Evolutionary conservation across 805 yeast species (phyloP).

Genomic region (Naumovozyma dairenensis): DNA sequence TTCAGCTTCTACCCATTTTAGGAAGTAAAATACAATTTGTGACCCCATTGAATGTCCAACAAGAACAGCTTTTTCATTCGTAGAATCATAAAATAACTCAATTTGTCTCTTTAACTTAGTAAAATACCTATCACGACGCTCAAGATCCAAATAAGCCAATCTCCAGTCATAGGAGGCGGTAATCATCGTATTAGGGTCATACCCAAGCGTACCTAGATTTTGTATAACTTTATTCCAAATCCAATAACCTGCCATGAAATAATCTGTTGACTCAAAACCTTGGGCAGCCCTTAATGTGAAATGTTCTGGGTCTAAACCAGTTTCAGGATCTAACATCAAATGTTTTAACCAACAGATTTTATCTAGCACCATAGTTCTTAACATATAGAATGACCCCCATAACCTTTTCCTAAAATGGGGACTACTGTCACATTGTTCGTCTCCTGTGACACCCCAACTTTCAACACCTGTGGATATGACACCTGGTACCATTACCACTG

Average conservation of each 20-base stretch:
- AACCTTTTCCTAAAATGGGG: slow-evolving; percentile 81
- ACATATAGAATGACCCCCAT: slow-evolving; percentile 97
- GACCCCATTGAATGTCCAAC: slow-evolving; percentile 96
- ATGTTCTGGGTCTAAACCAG: slow-evolving; percentile 87
- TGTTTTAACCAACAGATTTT: slow-evolving; percentile 92
- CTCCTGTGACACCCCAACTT: slow-evolving; percentile 77
- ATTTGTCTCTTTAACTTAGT: slow-evolving; percentile 62
- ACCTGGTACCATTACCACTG: slow-evolving; percentile 92
- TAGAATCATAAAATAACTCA: slow-evolving; percentile 44
- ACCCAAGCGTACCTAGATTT: slow-evolving; percentile 87
- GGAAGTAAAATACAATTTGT: slow-evolving; percentile 75
- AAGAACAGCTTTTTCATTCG: slow-evolving; percentile 61
- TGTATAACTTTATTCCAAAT: slow-evolving; percentile 96
- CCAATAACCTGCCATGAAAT: slow-evolving; percentile 96
- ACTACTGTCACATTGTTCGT: slow-evolving; percentile 71
- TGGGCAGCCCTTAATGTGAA: slow-evolving; percentile 80
- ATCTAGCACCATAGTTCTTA: slow-evolving; percentile 82
- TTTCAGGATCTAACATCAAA: slow-evolving; percentile 76
- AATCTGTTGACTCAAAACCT: slow-evolving; percentile 95
- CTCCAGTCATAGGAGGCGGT: slow-evolving; percentile 97
- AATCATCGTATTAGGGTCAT: slow-evolving; percentile 82
- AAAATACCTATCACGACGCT: slow-evolving; percentile 78
- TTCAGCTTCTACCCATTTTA: slow-evolving; percentile 93
- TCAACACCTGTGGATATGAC: slow-evolving; percentile 93
- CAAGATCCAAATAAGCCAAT: slow-evolving; percentile 79